These are phyloP conservation scores for Kwoniella shivajii DNA, from an alignment of 1,284 basidiomycete genomes.

Conservation along the genomic window DNA sequence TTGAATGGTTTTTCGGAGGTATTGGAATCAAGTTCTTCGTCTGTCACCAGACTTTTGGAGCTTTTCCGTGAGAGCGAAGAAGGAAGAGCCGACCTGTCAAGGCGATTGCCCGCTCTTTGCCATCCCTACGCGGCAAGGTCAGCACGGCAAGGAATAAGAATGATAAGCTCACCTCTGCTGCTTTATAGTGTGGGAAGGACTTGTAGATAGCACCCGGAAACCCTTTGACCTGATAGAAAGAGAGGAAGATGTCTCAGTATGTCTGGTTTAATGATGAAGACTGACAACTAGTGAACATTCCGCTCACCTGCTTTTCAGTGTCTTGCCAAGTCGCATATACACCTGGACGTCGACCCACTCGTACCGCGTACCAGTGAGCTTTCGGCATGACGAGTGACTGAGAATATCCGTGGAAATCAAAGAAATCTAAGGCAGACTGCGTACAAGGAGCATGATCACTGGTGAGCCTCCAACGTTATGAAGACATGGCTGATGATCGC, in stretches of 20 bases:
- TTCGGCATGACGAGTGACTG: conserved; percentile 7
- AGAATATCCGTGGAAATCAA: no score
- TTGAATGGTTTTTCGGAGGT: neutral
- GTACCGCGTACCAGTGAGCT: conserved; percentile 32
- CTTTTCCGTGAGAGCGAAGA: neutral
- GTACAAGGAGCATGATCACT: no score
- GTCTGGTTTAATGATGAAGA: neutral
- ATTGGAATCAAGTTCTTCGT: conserved; percentile 4
- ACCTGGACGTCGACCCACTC: conserved; percentile 29
- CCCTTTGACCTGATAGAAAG: conserved; percentile 19
- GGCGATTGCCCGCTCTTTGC: neutral
- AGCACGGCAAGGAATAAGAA: neutral
- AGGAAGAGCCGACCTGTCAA: no score
- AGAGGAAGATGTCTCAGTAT: neutral
- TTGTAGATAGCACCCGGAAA: conserved; percentile 32
- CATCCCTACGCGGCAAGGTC: conserved; percentile 2
- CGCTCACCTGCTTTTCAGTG: conserved; percentile 28
- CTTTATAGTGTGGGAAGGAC: conserved; percentile 19
- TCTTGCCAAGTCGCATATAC: conserved; percentile 34
- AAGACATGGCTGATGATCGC: no score
- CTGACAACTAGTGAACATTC: neutral
- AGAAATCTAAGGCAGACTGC: no score
- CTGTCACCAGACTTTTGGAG: neutral
- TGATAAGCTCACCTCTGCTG: conserved; percentile 32
- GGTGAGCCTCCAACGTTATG: no score